Conservation (phyloP, 495 filamentous ascomycete species). For the Parmelia sp. region DNA sequence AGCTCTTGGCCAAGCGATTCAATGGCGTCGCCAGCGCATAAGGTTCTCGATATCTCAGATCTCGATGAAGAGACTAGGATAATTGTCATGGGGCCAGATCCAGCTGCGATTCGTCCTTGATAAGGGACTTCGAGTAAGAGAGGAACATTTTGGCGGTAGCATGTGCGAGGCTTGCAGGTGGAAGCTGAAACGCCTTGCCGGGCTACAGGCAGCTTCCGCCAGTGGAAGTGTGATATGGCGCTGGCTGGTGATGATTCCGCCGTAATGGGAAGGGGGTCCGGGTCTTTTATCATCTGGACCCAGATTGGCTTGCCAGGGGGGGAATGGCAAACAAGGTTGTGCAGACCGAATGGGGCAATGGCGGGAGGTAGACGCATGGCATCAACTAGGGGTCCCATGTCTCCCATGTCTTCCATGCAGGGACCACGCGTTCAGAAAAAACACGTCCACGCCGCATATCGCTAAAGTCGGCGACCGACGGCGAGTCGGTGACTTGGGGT, state of each 20-base stretch:
- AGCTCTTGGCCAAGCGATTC: background rate
- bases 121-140: background rate
- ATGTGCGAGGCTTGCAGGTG: background rate
- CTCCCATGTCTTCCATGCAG: background rate
- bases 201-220: background rate
- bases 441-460: background rate
- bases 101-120: background rate
- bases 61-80: background rate
- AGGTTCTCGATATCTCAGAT: background rate
- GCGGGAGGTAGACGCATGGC: background rate
- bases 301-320: background rate
- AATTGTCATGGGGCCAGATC: background rate
- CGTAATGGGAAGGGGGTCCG: background rate
- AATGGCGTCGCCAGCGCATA: background rate
- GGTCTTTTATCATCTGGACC: slow-evolving; percentile 6
- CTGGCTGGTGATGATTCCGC: background rate
- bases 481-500: background rate
- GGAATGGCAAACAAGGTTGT: background rate
- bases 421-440: background rate
- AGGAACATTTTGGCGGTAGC: background rate
- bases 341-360: background rate
- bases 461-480: background rate
- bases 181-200: background rate
- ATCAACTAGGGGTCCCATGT: background rate
- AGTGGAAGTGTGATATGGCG: background rate